Evolutionary conservation across 345 rosid genomes (phyloP), one percentile per base, ranked within the genome.

Genomic region (Pistacia vera): DNA sequence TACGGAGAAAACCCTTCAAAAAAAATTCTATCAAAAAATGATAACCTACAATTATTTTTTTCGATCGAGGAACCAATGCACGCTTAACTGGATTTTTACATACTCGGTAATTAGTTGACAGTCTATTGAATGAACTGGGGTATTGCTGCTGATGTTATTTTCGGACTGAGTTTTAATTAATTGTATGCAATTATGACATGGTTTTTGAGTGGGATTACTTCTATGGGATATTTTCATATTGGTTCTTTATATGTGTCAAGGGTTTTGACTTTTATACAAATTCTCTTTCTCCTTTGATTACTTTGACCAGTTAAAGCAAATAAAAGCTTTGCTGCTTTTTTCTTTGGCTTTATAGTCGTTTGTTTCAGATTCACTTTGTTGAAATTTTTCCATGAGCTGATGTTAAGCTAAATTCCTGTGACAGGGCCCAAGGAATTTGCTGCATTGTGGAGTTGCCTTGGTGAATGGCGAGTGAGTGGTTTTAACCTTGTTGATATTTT

Each of bases 401-500:
- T 22, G 8, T 60, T 22, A 13, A 52, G 17, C 61, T 68, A 51
- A 49, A 70, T 68, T 74, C 49, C 5, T 36, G 55, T 74, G 81
- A 36, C 85, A 86, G 96, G 93, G 68, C 89, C 87, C 3, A 71
- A 35, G 5, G 97, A 86, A 80, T 91, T 90, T 85, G 83, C 84
- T 63, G 91, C 85, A 65, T 81, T 91, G 38, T 88, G 94, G 94
- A 86, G 76, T 75, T 84, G 92, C 68, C 91, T 93, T 33, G 89
- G 88, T 49, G 90, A 88, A 66, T 90, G 91, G 93, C 85, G 90
- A 59, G 97, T 90, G 71, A 88, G 92, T 81, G 66, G 41, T 74
- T 8, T 25, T 51, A 1, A 7, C 28, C 38, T 28, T 12, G 2
- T 41, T 20, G 35, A 66, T 20, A 13, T 44, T 66, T 46, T 16